Percentiles rank a stretch among this genome's conserved stretches.
These are phyloP conservation scores for Acanthamoeba royreba DNA, from an alignment of 208 protist genomes.

Conservation along the genomic window DNA sequence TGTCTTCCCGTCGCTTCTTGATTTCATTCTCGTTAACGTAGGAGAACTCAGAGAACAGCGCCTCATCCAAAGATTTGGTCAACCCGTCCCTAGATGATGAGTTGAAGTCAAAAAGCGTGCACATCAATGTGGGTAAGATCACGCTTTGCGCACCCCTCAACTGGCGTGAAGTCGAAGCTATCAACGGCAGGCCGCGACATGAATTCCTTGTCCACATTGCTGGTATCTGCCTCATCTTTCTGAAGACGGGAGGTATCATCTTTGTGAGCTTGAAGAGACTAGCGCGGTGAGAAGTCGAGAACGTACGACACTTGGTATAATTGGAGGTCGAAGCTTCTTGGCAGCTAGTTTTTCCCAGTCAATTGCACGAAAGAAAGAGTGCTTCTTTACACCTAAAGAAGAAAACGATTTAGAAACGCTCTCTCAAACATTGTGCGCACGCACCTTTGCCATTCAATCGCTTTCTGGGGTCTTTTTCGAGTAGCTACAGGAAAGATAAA, in stretches of 20 bases:
- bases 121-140: background rate
- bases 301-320: background rate
- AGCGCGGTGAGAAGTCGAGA: too few relatives aligned
- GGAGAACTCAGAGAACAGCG: background rate
- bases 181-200: background rate
- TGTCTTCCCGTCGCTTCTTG: background rate
- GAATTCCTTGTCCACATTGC: constrained; percentile 7
- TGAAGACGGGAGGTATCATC: background rate
- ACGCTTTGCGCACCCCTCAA: background rate
- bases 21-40: background rate
- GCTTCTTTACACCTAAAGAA: background rate
- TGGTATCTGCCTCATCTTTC: background rate
- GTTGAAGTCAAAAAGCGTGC: too few relatives aligned
- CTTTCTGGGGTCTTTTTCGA: constrained; percentile 64
- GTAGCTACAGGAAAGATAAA: background rate
- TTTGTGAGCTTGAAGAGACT: background rate
- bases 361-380: background rate
- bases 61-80: background rate
- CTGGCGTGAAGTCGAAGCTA: background rate
- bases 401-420: background rate
- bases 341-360: background rate
- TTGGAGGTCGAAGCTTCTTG: constrained; percentile 21
- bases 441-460: constrained; percentile 48
- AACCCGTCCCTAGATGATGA: background rate
- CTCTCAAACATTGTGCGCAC: background rate